phyloP scores from a whole-genome alignment of 2,329 filamentous ascomycete genomes.

The Juglanconis oblonga region DNA sequence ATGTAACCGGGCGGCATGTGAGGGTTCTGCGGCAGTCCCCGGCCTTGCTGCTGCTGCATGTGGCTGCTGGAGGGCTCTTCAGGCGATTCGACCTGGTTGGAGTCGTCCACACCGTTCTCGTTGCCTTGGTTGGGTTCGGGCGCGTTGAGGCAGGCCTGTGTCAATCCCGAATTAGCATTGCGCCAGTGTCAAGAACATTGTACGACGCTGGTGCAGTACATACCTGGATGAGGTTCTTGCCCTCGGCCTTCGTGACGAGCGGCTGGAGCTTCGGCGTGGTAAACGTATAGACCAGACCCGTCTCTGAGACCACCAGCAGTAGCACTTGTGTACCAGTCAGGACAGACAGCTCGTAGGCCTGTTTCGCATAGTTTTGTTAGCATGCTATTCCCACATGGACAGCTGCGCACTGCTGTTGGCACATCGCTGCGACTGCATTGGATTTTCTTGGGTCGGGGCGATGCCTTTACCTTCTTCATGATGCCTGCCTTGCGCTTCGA shows the following conservation, averaged over 20 bases:
- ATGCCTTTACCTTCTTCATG: constrained; percentile 87
- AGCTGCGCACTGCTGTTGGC: neutral
- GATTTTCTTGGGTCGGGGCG: neutral
- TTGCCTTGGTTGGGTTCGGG: constrained; percentile 81
- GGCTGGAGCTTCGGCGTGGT: constrained; percentile 98
- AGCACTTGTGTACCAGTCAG: constrained; percentile 97
- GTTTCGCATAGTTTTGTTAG: constrained; percentile 18
- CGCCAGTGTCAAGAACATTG: neutral
- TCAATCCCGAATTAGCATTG: constrained; percentile 29
- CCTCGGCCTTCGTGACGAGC: constrained; percentile 95
- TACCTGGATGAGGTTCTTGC: constrained; percentile 99
- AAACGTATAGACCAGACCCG: constrained; percentile 95
- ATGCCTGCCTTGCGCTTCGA: constrained; percentile 99
- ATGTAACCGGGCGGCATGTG: constrained; percentile 64
- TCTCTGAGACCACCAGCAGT: constrained; percentile 94
- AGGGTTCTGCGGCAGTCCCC: constrained; percentile 62
- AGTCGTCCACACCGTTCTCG: constrained; percentile 77
- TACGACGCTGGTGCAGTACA: constrained; percentile 27
- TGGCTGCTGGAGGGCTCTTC: constrained; percentile 81
- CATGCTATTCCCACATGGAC: neutral
- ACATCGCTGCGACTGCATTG: neutral
- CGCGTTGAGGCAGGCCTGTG: constrained; percentile 89
- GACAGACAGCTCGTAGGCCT: constrained; percentile 95
- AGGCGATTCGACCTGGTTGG: constrained; percentile 79
- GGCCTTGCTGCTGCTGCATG: constrained; percentile 63